phyloP scores from a whole-genome alignment of 768 basidiomycete species.

The Serendipita vermifera region DNA sequence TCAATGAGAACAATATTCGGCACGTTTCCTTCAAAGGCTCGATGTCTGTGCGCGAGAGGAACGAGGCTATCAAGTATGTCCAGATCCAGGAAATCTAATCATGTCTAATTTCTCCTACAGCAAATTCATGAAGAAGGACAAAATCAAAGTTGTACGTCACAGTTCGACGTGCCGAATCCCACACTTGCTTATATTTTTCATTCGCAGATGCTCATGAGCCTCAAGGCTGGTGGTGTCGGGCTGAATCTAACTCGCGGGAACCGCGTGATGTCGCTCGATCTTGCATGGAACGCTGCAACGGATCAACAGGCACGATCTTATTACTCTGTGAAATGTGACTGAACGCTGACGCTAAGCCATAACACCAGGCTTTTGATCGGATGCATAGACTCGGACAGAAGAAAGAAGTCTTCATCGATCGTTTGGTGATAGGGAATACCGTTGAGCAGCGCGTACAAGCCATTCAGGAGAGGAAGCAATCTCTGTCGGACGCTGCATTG shows the following conservation, averaged over 20 bases:
- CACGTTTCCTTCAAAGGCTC: constrained; percentile 53
- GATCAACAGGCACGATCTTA: constrained; percentile 53
- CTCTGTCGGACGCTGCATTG: constrained; percentile 47
- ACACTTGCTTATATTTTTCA: constrained; percentile 26
- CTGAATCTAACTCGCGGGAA: constrained; percentile 51
- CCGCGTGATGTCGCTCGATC: constrained; percentile 49
- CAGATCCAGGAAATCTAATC: background rate
- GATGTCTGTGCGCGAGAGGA: constrained; percentile 41
- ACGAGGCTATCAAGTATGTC: constrained; percentile 31
- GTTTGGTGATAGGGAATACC: constrained; percentile 45
- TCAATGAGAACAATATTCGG: constrained; percentile 37
- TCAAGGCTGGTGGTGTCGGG: constrained; percentile 47
- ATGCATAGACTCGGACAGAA: constrained; percentile 47
- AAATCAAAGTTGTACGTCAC: constrained; percentile 18
- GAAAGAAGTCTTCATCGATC: constrained; percentile 37
- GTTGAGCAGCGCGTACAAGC: constrained; percentile 60
- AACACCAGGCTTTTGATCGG: constrained; percentile 6
- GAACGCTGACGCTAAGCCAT: background rate
- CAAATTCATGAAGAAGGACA: constrained; percentile 48
- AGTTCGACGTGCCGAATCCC: background rate
- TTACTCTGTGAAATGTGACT: constrained; percentile 22
- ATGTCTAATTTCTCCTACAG: constrained; percentile 16
- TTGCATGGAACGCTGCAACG: constrained; percentile 51
- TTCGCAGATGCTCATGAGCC: constrained; percentile 40
- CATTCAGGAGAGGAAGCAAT: constrained; percentile 48